Evolutionary conservation across 148 eudicot species (phyloP), one percentile per base, ranked within the genome.

Genomic region (Camellia japonica): DNA sequence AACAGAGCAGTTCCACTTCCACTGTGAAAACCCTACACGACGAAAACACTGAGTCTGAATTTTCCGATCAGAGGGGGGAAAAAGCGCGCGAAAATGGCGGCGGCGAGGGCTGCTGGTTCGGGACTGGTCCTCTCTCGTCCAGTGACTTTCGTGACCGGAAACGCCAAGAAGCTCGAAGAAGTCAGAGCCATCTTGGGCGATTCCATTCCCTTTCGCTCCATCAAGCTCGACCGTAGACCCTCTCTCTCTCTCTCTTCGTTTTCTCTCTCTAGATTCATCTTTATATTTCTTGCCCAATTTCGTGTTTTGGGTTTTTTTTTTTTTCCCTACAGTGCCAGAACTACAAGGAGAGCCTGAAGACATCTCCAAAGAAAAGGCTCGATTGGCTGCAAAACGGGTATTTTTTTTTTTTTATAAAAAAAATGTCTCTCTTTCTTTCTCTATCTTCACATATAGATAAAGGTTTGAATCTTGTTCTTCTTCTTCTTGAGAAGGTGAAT

Each of bases 311-410:
- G n/a, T 51, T 84, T 43, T 38, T 23, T 23, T 23, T 23, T 23
- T 23, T 23, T 23, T 0, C 23, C 0, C 1, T 76, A 42, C 83
- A 95, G 97, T 95, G 77, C 97, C 98, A 60, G 98, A 95, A 76
- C 79, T 95, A 76, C 98, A 95, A 88, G 98, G 98, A 3, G 98
- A 95, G 66, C 98, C 98, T 41, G 98, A 93, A 81, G 98, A 93
- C 18, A 95, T 95, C 67, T 91, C 98, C 71, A 93, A 90, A 86
- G 97, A 93, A 71, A 95, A 95, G 79, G 98, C 97, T 84, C 90
- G 97, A 43, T 83, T 95, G 79, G 98, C 98, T 78, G 94, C 98
- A 4, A 83, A 84, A 62, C 88, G 93, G 91, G 98, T 91, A 67
- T 65, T 7, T 55, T 1, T 61, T 18, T 55, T 30, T 23, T 60